These are phyloP conservation scores for Tetratostichococcus sp. DNA, from an alignment of 139 green algal species.

Conservation along the genomic window DNA sequence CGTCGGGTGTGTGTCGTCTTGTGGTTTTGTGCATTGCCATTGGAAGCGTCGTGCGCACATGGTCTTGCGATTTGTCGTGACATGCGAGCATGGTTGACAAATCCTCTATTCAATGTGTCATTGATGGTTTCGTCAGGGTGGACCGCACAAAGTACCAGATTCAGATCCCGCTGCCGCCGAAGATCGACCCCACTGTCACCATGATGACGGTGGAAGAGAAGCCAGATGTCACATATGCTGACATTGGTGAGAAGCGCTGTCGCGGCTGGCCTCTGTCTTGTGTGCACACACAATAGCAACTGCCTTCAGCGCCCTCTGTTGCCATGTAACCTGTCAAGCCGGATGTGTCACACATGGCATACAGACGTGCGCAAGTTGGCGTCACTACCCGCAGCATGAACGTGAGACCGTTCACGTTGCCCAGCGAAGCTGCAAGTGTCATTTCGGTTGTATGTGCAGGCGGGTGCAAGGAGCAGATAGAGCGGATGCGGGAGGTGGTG, in stretches of 20 bases:
- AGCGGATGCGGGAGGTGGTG: slow-evolving; percentile 93
- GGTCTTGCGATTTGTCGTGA: too few species aligned
- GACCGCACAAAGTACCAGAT: slow-evolving; percentile 98
- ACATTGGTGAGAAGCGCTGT: slow-evolving; percentile 91
- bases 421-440: too few species aligned
- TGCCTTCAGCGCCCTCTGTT: neutral
- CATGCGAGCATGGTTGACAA: too few species aligned
- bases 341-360: too few species aligned
- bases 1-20: slow-evolving; percentile 84
- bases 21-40: too few species aligned
- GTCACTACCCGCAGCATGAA: too few species aligned
- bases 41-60: too few species aligned
- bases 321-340: neutral
- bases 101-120: too few species aligned
- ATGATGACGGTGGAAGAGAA: slow-evolving; percentile 99
- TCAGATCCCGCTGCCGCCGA: slow-evolving; percentile 96
- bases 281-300: neutral
- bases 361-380: too few species aligned
- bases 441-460: slow-evolving; percentile 2
- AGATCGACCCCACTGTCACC: slow-evolving; percentile 97
- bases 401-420: too few species aligned
- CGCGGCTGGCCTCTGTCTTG: slow-evolving; percentile 76
- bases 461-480: slow-evolving; percentile 94
- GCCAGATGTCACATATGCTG: slow-evolving; percentile 93
- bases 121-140: slow-evolving; percentile 63